Evolutionary conservation across 192 early-diverging fungal genomes (phyloP).

Genomic region (Podochytrium sp.): DNA sequence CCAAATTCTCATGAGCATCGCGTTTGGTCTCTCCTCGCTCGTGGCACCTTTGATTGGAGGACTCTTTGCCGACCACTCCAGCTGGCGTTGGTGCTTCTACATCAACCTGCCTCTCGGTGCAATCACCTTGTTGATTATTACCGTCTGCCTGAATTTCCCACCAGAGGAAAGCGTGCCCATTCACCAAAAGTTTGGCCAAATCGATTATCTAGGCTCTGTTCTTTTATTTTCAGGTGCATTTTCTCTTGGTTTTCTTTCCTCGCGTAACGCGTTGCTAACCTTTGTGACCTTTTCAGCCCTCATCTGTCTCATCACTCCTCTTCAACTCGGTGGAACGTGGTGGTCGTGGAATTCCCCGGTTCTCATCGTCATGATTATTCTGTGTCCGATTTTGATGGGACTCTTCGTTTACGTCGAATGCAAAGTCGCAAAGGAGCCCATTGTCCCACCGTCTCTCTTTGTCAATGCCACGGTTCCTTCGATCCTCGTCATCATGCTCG

Average conservation of each 20-base stretch:
- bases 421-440: conserved; percentile 64
- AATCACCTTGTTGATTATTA: conserved; percentile 59
- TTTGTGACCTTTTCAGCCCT: conserved; percentile 9
- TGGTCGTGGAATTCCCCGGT: conserved; percentile 60
- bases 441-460: conserved; percentile 60
- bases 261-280: background rate
- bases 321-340: conserved; percentile 71
- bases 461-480: conserved; percentile 47
- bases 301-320: conserved; percentile 68
- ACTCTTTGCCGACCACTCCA: conserved; percentile 59
- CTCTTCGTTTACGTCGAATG: conserved; percentile 67
- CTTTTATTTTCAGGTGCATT: background rate
- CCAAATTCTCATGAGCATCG: conserved; percentile 74
- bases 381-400: conserved; percentile 62
- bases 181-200: conserved; percentile 67
- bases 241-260: no score
- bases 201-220: conserved; percentile 52
- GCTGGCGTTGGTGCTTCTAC: conserved; percentile 70
- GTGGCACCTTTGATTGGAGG: conserved; percentile 83
- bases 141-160: conserved; percentile 66
- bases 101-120: conserved; percentile 84
- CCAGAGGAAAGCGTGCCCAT: conserved; percentile 47
- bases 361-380: conserved; percentile 67
- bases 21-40: conserved; percentile 74
- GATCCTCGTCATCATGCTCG: conserved; percentile 40